Base-by-base conservation (phyloP, 1,139 yeast genomes). In the Candida sp. region DNA sequence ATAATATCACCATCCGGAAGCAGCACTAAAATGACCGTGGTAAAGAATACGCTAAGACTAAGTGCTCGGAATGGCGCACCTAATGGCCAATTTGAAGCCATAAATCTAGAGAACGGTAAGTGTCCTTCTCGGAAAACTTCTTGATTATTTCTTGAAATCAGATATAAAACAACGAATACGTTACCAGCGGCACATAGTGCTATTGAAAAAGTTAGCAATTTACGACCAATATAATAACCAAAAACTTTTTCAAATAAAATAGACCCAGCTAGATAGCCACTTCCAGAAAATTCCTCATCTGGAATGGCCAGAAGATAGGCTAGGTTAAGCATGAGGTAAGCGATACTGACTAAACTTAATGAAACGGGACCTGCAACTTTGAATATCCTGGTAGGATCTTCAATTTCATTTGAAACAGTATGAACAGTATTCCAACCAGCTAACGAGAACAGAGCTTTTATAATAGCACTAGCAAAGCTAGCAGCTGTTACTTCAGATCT, bases 1-100 rank as follows among this genome's bases (percentile, higher is more conserved):
- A 86, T 87, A 32, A 90, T 84, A 55, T 86, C 93, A 21, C 90
- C 91, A 25, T 83, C 79, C 7, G 93, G 91, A 27, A 88, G 83
- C 2, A 82, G 77, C 2, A 81, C 54, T 45, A 86, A 69, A n/a
- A 86, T 57, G 3, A 58, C 15, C 0, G 71, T 63, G 2, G 75
- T 61, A 11, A 72, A 50, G 2, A 51, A 30, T 19, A 68, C 60
- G 47, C 75, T 66, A 64, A 58, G 78, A 51, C 54, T 34, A 29
- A 73, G 58, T 0, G 84, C 64, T 7, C 75, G 75, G 21, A 81
- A 56, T 2, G 88, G 87, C 1, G 85, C 77, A 11, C 77, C 79
- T 45, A 61, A 66, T 2, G 83, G 84, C 70, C 73, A 71, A 49
- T 81, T 81, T 5, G 81, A 74, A 1, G 84, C 80, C 75, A 81